Evolutionary conservation across 345 rosid genomes (phyloP).

Genomic region (Arabidopsis suecica): DNA sequence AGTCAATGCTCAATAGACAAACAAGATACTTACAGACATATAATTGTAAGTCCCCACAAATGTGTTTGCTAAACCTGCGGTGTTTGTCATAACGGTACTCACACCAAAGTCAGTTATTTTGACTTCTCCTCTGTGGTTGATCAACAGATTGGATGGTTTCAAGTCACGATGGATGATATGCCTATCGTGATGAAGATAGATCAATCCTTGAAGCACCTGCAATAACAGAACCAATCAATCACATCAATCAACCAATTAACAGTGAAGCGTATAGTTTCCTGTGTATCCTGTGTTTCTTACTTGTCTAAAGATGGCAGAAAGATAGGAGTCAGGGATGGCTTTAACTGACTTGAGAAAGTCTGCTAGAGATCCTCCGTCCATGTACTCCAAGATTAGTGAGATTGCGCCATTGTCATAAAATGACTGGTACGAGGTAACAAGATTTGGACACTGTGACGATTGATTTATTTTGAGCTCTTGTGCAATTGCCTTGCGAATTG

Average conservation of each 20-base stretch:
- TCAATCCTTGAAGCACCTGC: slow-evolving; percentile 80
- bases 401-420: slow-evolving; percentile 79
- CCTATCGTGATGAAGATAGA: slow-evolving; percentile 81
- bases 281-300: slow-evolving; percentile 46
- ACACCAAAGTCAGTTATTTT: slow-evolving; percentile 96
- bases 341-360: slow-evolving; percentile 75
- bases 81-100: slow-evolving; percentile 76
- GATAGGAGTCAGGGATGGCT: slow-evolving; percentile 72
- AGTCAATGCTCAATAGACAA: neutral
- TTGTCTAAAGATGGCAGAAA: slow-evolving; percentile 84
- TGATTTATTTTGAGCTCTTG: slow-evolving; percentile 85
- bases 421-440: slow-evolving; percentile 84
- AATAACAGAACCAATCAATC: slow-evolving; percentile 2
- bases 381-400: slow-evolving; percentile 87
- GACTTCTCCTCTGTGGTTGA: slow-evolving; percentile 89
- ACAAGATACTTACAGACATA: slow-evolving; percentile 75
- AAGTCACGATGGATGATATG: slow-evolving; percentile 90
- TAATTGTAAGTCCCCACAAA: slow-evolving; percentile 87
- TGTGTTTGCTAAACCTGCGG: slow-evolving; percentile 80
- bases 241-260: neutral
- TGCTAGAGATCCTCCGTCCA: slow-evolving; percentile 92
- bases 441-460: slow-evolving; percentile 74
- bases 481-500: slow-evolving; percentile 66
- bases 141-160: slow-evolving; percentile 85
- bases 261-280: neutral